Conservation (phyloP, 371 early-diverging fungal species). For the Syncephalastrum contaminatum region DNA sequence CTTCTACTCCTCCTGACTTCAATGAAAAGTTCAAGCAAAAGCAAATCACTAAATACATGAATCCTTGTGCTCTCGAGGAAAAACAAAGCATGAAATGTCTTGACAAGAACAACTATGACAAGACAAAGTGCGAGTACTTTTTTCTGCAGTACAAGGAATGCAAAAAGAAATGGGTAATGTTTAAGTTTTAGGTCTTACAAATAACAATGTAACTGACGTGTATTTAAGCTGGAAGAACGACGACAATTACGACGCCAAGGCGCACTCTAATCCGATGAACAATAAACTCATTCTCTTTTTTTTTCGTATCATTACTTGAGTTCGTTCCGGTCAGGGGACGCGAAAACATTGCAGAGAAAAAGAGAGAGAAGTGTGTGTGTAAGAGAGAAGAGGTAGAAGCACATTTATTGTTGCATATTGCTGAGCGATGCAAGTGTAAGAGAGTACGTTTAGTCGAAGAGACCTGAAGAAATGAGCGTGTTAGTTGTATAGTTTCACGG, state of each 20-base stretch:
- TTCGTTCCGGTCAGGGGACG: too few species aligned
- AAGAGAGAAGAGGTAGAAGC: not conserved
- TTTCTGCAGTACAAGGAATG: constrained; percentile 67
- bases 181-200: not conserved
- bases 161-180: constrained; percentile 66
- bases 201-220: not conserved
- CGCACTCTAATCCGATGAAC: constrained; percentile 19
- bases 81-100: constrained; percentile 66
- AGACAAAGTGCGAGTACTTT: constrained; percentile 54
- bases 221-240: constrained; percentile 35
- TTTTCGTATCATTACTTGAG: not conserved
- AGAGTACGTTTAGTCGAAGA: constrained; percentile 73
- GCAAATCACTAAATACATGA: constrained; percentile 59
- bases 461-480: constrained; percentile 46
- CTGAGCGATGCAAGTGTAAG: not conserved
- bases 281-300: not conserved
- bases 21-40: constrained; percentile 56
- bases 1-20: constrained; percentile 51
- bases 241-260: constrained; percentile 40
- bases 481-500: not conserved
- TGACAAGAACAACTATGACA: constrained; percentile 61
- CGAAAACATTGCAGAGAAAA: too few species aligned
- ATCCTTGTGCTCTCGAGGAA: constrained; percentile 62
- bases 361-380: not conserved
- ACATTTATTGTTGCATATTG: not conserved